These are phyloP conservation scores for Solanum sitiens DNA, from an alignment of 257 asterid genomes.

Conservation along the genomic window DNA sequence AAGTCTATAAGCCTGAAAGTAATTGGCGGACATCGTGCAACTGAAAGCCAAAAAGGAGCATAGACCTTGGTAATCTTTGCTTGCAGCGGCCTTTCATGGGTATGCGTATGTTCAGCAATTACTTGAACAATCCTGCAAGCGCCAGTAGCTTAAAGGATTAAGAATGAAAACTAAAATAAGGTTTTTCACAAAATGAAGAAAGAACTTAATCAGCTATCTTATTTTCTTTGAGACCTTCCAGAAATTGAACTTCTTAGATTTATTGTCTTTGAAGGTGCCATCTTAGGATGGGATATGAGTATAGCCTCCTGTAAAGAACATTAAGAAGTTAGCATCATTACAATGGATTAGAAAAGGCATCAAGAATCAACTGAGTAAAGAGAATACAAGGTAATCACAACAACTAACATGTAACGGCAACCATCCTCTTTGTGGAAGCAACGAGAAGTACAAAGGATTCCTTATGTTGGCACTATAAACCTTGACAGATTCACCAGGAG, in stretches of 20 bases:
- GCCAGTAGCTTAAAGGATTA: background rate
- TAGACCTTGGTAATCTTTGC: constrained; percentile 61
- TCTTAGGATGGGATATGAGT: constrained; percentile 69
- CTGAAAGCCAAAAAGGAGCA: constrained; percentile 81
- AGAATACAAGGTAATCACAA: background rate
- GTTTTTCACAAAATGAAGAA: background rate
- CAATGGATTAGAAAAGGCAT: background rate
- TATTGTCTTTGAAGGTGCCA: constrained; percentile 58
- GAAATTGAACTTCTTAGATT: constrained; percentile 84
- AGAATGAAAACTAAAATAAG: background rate
- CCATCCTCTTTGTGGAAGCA: constrained; percentile 99
- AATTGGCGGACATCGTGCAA: constrained; percentile 86
- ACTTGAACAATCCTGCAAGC: constrained; percentile 75
- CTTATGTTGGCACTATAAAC: constrained; percentile 73
- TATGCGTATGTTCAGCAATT: constrained; percentile 66
- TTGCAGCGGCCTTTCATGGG: constrained; percentile 45
- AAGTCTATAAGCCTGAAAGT: constrained; percentile 64
- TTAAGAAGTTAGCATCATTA: constrained; percentile 5
- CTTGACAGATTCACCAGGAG: constrained; percentile 72
- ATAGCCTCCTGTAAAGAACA: constrained; percentile 62
- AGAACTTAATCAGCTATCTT: constrained; percentile 3
- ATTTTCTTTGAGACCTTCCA: constrained; percentile 55
- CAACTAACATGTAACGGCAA: constrained; percentile 64
- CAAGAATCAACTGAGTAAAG: background rate
- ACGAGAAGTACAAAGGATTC: constrained; percentile 66